Conservation (phyloP, 73 alveolate species). For the Stentor coeruleus region DNA sequence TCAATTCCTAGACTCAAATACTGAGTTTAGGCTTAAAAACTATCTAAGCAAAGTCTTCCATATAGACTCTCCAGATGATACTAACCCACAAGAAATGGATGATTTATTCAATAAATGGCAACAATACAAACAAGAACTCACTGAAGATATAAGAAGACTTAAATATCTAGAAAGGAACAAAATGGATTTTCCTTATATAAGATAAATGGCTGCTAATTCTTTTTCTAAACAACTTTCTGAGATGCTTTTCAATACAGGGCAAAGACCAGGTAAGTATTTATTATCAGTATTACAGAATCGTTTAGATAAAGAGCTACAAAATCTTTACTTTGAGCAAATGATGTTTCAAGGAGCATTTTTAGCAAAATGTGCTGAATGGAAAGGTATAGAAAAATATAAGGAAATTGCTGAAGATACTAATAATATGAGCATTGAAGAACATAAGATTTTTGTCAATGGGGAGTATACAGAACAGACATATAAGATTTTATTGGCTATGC, state of each 20-base stretch:
- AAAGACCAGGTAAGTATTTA: slow-evolving; percentile 1
- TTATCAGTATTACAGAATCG: background rate
- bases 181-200: background rate
- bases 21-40: background rate
- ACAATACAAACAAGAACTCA: background rate
- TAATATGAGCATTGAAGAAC: background rate
- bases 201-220: slow-evolving; percentile 24
- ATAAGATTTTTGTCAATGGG: background rate
- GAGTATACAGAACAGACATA: background rate
- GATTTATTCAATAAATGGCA: background rate
- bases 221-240: background rate
- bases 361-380: background rate
- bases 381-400: background rate
- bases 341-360: slow-evolving; percentile 19
- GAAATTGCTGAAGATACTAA: background rate
- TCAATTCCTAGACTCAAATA: background rate
- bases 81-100: background rate
- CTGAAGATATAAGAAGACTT: background rate
- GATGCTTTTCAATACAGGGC: background rate
- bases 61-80: background rate
- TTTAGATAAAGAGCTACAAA: background rate
- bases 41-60: background rate
- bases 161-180: background rate
- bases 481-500: background rate
- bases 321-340: slow-evolving; percentile 19